Evolutionary conservation across 768 basidiomycete species (phyloP).

Genomic region (Phylloporus sp.): DNA sequence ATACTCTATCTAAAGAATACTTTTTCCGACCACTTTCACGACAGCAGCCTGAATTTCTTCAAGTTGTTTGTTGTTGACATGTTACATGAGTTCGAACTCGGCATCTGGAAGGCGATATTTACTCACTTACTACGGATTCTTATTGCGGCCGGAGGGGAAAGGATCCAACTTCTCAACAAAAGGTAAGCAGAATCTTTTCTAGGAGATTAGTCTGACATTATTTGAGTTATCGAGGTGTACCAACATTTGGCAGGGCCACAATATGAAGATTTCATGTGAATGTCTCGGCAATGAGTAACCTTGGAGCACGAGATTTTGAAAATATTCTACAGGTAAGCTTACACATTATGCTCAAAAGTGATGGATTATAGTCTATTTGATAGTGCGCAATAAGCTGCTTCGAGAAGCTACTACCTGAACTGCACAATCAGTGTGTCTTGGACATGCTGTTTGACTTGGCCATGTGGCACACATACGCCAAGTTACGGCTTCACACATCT

Average conservation of each 20-base stretch:
- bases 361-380: no score
- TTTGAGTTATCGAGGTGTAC: not conserved
- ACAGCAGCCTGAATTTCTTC: not conserved
- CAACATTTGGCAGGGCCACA: not conserved
- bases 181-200: no score
- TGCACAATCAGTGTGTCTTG: not conserved
- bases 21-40: not conserved
- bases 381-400: slow-evolving; percentile 12
- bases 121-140: no score
- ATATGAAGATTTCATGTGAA: slow-evolving; percentile 12
- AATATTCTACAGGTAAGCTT: slow-evolving; percentile 23
- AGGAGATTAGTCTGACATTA: no score
- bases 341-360: no score
- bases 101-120: slow-evolving; percentile 23
- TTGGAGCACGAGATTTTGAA: slow-evolving; percentile 37
- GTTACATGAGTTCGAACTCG: slow-evolving; percentile 23
- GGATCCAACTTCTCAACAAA: no score
- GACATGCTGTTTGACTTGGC: not conserved
- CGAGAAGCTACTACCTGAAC: not conserved
- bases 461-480: not conserved
- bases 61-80: not conserved
- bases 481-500: not conserved
- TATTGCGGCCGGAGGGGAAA: no score
- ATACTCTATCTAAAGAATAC: no score
- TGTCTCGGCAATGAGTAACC: slow-evolving; percentile 31